Base-by-base conservation (phyloP, 306 rosid genomes). In the Malus sylvestris region DNA sequence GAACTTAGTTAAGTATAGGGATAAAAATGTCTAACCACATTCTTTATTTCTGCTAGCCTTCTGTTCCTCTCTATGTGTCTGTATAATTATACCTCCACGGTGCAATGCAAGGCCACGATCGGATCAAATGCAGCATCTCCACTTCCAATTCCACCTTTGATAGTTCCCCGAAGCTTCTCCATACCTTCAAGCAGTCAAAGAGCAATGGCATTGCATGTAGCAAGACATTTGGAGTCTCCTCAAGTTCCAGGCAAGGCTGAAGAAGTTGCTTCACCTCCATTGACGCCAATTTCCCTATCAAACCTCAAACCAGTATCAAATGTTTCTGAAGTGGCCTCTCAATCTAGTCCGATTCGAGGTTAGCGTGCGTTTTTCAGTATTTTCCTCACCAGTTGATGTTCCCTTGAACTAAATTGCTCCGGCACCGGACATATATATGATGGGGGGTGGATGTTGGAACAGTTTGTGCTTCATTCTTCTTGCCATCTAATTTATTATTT, bases 131-230 rank as follows among this genome's bases (percentile, higher is more conserved):
- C 81, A 15, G 95, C 91, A 69, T 87, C 96, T 29, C 98, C 96
- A n/a, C 98, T 93, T 81, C 98, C 98, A 67, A 80, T 75, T 68
- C 98, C 98, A 25, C 96, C 96, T 18, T 27, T 81, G 84, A 42
- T 76, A 72, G 90, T 93, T 70, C 76, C 96, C 46, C 86, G 98
- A 61, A 91, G 98, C 78, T 93, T 77, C 85, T 93, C 98, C 73
- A 93, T 93, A 84, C 98, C 98, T 51, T 79, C 98, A 5, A 87
- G 93, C 79, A 80, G 83, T 83, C 96, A 90, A 79, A 91, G 96
- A 78, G 86, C 88, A 30, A 30, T 30, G 33, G 33, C 33, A 30
- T 29, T 93, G 76, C 90, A 85, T 59, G 93, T 89, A 74, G 68
- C 85, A 14, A 84, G 89, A 78, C 87, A 82, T 89, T 81, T 90